Conservation (phyloP, 2,329 filamentous ascomycete genomes). For the Clarireedia monteithiana region DNA sequence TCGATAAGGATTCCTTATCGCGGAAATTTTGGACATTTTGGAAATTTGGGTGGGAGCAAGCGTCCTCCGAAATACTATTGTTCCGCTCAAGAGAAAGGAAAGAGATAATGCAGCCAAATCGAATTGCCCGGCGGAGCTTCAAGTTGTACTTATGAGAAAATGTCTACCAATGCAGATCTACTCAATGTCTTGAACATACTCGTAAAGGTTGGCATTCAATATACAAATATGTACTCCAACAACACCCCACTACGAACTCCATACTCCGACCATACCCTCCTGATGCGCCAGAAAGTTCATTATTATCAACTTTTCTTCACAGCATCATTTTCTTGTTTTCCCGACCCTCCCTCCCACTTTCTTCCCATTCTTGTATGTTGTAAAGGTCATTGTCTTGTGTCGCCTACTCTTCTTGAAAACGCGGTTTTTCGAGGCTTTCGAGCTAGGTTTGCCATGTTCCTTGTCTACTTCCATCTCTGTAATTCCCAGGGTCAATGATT, state of each 20-base stretch:
- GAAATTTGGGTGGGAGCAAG: background rate
- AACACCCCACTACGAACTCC: background rate
- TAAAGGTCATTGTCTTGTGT: slow-evolving; percentile 54
- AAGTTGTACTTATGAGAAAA: too few relatives aligned
- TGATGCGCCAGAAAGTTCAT: background rate
- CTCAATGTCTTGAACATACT: too few relatives aligned
- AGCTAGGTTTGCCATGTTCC: slow-evolving; percentile 31
- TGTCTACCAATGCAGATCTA: too few relatives aligned
- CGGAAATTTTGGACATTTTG: background rate
- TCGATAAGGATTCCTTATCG: slow-evolving; percentile 15
- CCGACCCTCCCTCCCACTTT: slow-evolving; percentile 30
- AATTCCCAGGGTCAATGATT: slow-evolving; percentile 6
- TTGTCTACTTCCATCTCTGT: slow-evolving; percentile 52
- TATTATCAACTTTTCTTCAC: background rate
- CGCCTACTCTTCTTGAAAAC: slow-evolving; percentile 42
- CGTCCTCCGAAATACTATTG: too few relatives aligned
- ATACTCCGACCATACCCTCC: slow-evolving; percentile 4
- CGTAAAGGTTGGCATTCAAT: too few relatives aligned
- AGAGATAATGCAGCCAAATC: too few relatives aligned
- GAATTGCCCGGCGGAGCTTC: too few relatives aligned
- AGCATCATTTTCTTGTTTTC: background rate
- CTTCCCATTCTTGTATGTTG: slow-evolving; percentile 46
- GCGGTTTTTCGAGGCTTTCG: slow-evolving; percentile 37
- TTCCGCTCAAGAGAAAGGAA: too few relatives aligned
- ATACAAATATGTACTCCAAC: background rate